These are phyloP conservation scores for Leccinum arenicola DNA, from an alignment of 768 basidiomycete species.

Conservation along the genomic window DNA sequence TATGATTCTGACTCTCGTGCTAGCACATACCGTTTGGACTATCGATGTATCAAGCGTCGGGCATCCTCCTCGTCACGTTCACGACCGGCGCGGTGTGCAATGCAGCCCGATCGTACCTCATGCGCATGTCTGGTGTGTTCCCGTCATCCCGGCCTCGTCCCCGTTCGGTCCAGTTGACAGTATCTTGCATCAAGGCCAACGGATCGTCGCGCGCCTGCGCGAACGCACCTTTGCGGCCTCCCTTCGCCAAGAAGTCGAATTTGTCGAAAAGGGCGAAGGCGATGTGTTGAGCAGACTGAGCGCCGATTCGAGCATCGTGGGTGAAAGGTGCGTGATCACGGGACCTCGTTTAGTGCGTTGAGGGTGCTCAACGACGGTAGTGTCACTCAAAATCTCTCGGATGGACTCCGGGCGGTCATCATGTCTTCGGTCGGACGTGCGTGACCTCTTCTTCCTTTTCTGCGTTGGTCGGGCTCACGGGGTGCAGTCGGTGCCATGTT, in stretches of 20 bases:
- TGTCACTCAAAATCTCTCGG: constrained; percentile 76
- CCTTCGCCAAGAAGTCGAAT: constrained; percentile 87
- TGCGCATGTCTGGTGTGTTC: constrained; percentile 74
- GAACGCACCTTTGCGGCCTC: constrained; percentile 83
- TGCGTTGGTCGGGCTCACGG: not conserved
- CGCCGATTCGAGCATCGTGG: constrained; percentile 90
- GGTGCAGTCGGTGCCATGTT: not conserved
- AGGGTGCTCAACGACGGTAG: constrained; percentile 21
- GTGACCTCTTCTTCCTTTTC: constrained; percentile 26
- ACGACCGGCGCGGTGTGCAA: constrained; percentile 87
- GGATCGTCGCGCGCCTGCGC: constrained; percentile 86
- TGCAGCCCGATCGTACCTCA: constrained; percentile 76
- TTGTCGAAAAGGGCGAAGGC: constrained; percentile 88
- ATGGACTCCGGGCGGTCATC: constrained; percentile 79
- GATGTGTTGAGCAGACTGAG: constrained; percentile 91
- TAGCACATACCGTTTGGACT: constrained; percentile 81
- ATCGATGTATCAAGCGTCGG: constrained; percentile 77
- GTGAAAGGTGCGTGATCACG: constrained; percentile 63
- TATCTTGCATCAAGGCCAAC: constrained; percentile 50
- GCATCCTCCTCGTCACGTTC: constrained; percentile 68
- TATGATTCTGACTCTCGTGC: not conserved
- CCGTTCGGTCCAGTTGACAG: not conserved
- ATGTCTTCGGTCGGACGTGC: constrained; percentile 92
- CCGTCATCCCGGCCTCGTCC: too few relatives aligned
- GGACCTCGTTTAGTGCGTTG: not conserved